These are phyloP conservation scores for Cyclanthera cordifolia DNA, from an alignment of 306 rosid species.

Conservation along the genomic window DNA sequence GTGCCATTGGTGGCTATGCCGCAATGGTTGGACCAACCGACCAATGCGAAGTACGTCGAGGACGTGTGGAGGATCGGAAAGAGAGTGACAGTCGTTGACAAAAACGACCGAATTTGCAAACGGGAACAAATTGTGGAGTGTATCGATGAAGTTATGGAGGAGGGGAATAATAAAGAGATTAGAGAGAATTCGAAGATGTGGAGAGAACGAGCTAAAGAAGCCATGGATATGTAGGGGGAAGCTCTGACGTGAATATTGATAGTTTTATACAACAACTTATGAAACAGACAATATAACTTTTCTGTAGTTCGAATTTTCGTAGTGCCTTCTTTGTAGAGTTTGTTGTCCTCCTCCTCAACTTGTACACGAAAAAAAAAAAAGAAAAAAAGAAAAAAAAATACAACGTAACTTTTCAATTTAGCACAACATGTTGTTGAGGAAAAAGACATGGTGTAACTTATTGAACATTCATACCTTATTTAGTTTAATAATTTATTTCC, in stretches of 20 bases:
- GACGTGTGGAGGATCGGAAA: constrained; percentile 22
- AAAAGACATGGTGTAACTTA: too few species aligned
- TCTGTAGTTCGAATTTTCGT: too few species aligned
- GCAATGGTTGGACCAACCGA: constrained; percentile 21
- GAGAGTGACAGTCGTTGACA: constrained; percentile 15
- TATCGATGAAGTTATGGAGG: constrained; percentile 20
- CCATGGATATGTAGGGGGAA: neutral
- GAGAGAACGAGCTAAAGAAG: neutral
- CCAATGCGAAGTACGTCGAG: constrained; percentile 21
- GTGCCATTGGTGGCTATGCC: constrained; percentile 24
- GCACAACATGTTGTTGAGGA: too few species aligned
- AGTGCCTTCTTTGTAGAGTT: too few species aligned
- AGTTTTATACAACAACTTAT: neutral
- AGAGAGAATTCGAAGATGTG: neutral
- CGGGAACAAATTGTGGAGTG: constrained; percentile 5
- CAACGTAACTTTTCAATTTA: too few species aligned
- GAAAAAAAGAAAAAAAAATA: too few species aligned
- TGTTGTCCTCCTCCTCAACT: too few species aligned
- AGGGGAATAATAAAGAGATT: neutral
- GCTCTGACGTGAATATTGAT: neutral
- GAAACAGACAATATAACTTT: too few species aligned
- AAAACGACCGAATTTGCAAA: constrained; percentile 1
- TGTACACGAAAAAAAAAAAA: too few species aligned
- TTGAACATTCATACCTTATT: too few species aligned
- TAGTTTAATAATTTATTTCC: too few species aligned